Evolutionary conservation across 495 filamentous ascomycete species (phyloP).

Genomic region (Acidiella bohemica): DNA sequence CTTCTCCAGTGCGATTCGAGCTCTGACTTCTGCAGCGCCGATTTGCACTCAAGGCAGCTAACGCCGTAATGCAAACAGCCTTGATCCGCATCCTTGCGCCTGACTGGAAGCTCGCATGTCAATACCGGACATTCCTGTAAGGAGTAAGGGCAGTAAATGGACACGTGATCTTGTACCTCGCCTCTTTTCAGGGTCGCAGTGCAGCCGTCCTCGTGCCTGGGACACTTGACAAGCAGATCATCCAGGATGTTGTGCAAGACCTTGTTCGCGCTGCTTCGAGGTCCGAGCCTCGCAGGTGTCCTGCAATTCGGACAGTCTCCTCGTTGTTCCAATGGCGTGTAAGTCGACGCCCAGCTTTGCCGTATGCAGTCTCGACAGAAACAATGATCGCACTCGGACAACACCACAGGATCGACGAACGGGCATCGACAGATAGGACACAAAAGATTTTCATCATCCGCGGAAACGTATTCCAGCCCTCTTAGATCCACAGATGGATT

Average conservation of each 20-base stretch:
- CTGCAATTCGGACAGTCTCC: slow-evolving; percentile 30
- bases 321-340: slow-evolving; percentile 5
- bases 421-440: slow-evolving; percentile 74
- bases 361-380: slow-evolving; percentile 65
- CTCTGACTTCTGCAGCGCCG: slow-evolving; percentile 43
- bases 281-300: slow-evolving; percentile 14
- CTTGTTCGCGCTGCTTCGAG: slow-evolving; percentile 20
- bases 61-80: slow-evolving; percentile 46
- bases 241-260: slow-evolving; percentile 57
- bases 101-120: slow-evolving; percentile 30
- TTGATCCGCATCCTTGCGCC: slow-evolving; percentile 39
- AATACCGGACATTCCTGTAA: slow-evolving; percentile 46
- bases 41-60: slow-evolving; percentile 41
- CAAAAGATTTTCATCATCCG: slow-evolving; percentile 63
- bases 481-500: slow-evolving; percentile 45
- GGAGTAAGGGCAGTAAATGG: slow-evolving; percentile 58
- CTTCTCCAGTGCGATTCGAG: slow-evolving; percentile 41
- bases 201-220: slow-evolving; percentile 50
- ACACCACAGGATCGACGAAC: slow-evolving; percentile 56
- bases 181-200: slow-evolving; percentile 46
- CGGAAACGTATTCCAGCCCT: slow-evolving; percentile 52
- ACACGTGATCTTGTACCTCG: slow-evolving; percentile 58
- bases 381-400: slow-evolving; percentile 53
- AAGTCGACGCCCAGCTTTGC: slow-evolving; percentile 18
- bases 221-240: slow-evolving; percentile 61